A percentile compares a stretch with the other conserved stretches of the same genome.
phyloP scores from a whole-genome alignment of 139 green algal species.

The Nannochloris sp. region DNA sequence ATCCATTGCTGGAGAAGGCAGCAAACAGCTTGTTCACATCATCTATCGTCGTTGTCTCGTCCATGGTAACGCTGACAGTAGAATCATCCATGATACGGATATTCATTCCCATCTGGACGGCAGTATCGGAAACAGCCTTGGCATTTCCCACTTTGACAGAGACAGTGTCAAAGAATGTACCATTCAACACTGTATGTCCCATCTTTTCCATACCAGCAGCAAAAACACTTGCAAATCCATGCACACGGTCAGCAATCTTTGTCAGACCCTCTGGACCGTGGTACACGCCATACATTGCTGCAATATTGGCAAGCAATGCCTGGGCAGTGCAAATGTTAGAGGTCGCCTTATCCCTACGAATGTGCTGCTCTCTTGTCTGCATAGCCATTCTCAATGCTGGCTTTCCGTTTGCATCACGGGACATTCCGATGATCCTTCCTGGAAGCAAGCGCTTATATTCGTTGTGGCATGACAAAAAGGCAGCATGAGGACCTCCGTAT shows the following conservation, averaged over 20 bases:
- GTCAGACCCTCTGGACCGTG: constrained; percentile 92
- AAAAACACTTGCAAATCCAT: constrained; percentile 79
- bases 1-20: constrained; percentile 52
- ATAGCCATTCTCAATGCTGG: constrained; percentile 97
- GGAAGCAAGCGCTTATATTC: constrained; percentile 91
- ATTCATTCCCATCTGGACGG: constrained; percentile 57
- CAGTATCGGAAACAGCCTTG: constrained; percentile 17
- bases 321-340: constrained; percentile 99
- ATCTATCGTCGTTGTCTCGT: constrained; percentile 84
- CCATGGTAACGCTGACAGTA: constrained; percentile 68
- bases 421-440: constrained; percentile 94
- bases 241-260: constrained; percentile 74
- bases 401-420: constrained; percentile 74
- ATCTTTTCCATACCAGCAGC: constrained; percentile 65
- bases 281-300: constrained; percentile 95
- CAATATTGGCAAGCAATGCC: constrained; percentile 97
- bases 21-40: constrained; percentile 86
- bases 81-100: constrained; percentile 66
- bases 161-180: constrained; percentile 95
- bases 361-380: constrained; percentile 99
- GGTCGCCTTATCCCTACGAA: constrained; percentile 98
- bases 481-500: constrained; percentile 96
- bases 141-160: constrained; percentile 42
- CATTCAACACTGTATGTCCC: constrained; percentile 40
- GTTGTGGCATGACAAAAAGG: constrained; percentile 90